Conservation (phyloP, 345 rosid species). For the Gossypium turneri region DNA sequence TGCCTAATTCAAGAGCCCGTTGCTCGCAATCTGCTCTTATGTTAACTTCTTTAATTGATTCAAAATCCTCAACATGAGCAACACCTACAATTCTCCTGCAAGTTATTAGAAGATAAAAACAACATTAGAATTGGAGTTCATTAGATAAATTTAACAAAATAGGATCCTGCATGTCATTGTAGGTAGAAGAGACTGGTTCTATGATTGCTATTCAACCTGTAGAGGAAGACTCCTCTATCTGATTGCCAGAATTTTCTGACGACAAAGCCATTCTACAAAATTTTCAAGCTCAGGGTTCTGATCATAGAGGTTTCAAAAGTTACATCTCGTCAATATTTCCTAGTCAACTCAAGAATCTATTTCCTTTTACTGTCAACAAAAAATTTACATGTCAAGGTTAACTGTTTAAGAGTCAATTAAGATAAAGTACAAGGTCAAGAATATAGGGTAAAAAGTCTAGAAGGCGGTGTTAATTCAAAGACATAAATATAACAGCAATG, state of each 20-base stretch:
- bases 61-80: slow-evolving; percentile 95
- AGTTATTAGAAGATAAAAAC: background rate
- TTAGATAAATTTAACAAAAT: background rate
- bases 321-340: background rate
- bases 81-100: slow-evolving; percentile 93
- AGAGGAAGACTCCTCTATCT: background rate
- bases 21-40: slow-evolving; percentile 68
- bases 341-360: background rate
- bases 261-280: background rate
- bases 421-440: background rate
- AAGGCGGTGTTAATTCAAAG: background rate
- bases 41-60: slow-evolving; percentile 60
- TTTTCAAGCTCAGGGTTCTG: background rate
- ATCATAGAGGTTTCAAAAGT: background rate
- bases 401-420: background rate
- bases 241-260: background rate
- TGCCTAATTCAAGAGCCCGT: slow-evolving; percentile 63
- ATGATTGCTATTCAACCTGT: background rate
- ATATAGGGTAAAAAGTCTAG: background rate
- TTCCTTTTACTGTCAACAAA: background rate
- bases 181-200: background rate
- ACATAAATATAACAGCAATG: background rate
- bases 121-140: background rate
- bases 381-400: background rate
- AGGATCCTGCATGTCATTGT: background rate